Conservation (phyloP, 2,329 filamentous ascomycete genomes). For the Diplodia mutila region DNA sequence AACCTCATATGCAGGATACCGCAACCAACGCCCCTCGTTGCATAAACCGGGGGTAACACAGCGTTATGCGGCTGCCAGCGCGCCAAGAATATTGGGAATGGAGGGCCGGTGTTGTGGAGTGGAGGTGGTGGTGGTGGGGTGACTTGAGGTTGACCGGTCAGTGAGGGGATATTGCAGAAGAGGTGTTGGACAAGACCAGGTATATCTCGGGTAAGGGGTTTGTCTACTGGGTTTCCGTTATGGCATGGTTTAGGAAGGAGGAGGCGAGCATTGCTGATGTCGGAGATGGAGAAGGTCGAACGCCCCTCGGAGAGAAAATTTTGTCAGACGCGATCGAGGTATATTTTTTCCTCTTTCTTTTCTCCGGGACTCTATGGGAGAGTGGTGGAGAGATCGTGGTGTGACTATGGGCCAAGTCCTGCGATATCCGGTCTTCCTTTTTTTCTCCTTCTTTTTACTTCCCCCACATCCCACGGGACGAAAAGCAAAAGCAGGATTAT, state of each 20-base stretch:
- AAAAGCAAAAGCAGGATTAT: background rate
- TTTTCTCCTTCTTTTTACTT: background rate
- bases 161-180: background rate
- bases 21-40: too few species aligned
- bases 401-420: slow-evolving; percentile 6
- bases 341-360: background rate
- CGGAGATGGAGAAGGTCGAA: background rate
- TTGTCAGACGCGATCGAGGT: background rate
- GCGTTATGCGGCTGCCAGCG: background rate
- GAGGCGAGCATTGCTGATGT: background rate
- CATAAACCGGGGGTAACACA: background rate
- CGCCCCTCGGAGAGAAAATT: background rate
- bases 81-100: slow-evolving; percentile 6
- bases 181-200: too few species aligned
- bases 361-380: background rate
- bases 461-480: background rate
- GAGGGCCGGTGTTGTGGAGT: too few species aligned
- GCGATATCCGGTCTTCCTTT: background rate
- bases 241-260: too few species aligned
- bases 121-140: background rate
- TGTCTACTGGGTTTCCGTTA: too few species aligned
- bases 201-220: too few species aligned
- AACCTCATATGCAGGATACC: too few species aligned
- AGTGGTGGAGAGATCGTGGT: slow-evolving; percentile 6
- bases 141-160: background rate